These are phyloP conservation scores for Colletotrichum gloeosporioides DNA, from an alignment of 2,329 filamentous ascomycete genomes.

Conservation along the genomic window DNA sequence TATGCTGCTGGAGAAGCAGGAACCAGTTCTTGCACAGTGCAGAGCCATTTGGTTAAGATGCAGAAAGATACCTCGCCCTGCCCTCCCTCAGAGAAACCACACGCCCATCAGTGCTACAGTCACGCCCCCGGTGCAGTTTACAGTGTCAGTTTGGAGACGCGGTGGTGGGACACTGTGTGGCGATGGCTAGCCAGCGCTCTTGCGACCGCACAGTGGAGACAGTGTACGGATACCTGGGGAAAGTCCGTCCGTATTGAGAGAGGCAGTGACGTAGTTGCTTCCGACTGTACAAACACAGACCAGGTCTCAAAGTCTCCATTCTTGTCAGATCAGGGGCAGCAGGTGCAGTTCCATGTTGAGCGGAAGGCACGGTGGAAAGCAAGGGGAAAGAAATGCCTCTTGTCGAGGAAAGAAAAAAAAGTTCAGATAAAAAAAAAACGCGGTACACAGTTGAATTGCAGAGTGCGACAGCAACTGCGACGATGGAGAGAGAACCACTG, in stretches of 20 bases:
- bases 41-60: background rate
- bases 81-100: background rate
- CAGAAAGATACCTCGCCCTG: background rate
- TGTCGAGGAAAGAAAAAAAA: background rate
- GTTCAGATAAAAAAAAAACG: background rate
- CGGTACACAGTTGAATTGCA: background rate
- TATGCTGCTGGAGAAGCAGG: background rate
- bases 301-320: background rate
- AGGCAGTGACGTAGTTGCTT: slow-evolving; percentile 6
- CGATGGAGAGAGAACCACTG: slow-evolving; percentile 3
- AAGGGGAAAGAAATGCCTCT: background rate
- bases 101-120: background rate
- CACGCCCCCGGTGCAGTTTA: background rate
- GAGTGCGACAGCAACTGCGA: slow-evolving; percentile 6
- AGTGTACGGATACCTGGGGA: slow-evolving; percentile 16
- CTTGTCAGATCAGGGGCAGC: background rate
- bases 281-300: background rate
- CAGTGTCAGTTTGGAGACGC: background rate
- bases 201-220: slow-evolving; percentile 4
- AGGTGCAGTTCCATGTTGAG: background rate
- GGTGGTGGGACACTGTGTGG: background rate
- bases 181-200: background rate
- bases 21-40: background rate
- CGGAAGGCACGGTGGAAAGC: background rate
- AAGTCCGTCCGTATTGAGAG: slow-evolving; percentile 2